Evolutionary conservation across 2,329 filamentous ascomycete genomes (phyloP).

Genomic region (Harringtonia lauricola): DNA sequence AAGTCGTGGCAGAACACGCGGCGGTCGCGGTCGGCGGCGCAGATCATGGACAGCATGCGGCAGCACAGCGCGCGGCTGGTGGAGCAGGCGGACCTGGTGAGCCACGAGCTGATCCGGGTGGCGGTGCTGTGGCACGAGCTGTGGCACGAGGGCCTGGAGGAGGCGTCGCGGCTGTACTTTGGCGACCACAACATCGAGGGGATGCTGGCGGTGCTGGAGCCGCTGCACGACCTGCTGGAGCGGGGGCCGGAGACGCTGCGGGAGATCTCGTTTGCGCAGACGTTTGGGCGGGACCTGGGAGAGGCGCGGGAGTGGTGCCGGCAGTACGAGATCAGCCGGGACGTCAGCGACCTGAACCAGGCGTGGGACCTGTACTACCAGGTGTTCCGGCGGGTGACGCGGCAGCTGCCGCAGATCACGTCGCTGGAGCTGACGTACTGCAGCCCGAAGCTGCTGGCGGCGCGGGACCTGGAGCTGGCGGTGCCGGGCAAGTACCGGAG

Average conservation of each 20-base stretch:
- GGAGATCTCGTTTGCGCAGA: constrained; percentile 95
- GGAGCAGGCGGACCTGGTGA: constrained; percentile 90
- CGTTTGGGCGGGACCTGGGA: constrained; percentile 87
- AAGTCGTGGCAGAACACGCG: constrained; percentile 78
- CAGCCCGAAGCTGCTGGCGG: constrained; percentile 81
- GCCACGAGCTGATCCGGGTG: constrained; percentile 91
- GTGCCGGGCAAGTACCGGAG: constrained; percentile 94
- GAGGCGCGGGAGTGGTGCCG: constrained; percentile 95
- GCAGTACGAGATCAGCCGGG: constrained; percentile 78
- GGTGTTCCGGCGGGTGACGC: constrained; percentile 89
- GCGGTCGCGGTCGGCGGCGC: constrained; percentile 74
- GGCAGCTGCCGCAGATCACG: constrained; percentile 86
- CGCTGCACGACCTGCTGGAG: constrained; percentile 84
- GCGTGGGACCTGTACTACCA: constrained; percentile 99
- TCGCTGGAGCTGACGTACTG: constrained; percentile 93
- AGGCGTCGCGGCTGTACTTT: constrained; percentile 93
- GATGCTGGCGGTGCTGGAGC: constrained; percentile 87
- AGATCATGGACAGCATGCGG: constrained; percentile 97
- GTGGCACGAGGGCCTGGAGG: constrained; percentile 96
- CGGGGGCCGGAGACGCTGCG: constrained; percentile 84
- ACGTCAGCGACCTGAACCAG: constrained; percentile 90
- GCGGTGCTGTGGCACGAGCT: constrained; percentile 97
- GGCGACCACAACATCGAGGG: constrained; percentile 95
- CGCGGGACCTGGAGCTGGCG: constrained; percentile 77
- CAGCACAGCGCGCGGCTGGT: constrained; percentile 88